Evolutionary conservation across 371 early-diverging fungal species (phyloP).

Genomic region (Mortierella sp.): DNA sequence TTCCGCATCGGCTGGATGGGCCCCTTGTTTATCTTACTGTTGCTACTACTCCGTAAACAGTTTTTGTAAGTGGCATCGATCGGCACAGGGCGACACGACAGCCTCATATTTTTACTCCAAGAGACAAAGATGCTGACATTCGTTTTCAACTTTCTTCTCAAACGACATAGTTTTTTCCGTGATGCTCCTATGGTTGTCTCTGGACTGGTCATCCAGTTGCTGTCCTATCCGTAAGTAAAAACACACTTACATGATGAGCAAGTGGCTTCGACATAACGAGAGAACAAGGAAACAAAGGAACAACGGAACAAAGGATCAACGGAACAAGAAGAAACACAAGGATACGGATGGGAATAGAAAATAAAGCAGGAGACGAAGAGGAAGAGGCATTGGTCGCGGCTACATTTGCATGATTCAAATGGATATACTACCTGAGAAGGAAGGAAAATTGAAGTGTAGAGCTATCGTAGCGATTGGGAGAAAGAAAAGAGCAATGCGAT

Average conservation of each 20-base stretch:
- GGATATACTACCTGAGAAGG: neutral
- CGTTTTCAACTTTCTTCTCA: neutral
- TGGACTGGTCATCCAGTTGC: constrained; percentile 38
- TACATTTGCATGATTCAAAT: too few relatives aligned
- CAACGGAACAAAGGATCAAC: neutral
- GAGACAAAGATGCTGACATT: neutral
- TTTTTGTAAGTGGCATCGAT: constrained; percentile 31
- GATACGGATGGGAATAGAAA: neutral
- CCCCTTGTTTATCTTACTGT: neutral
- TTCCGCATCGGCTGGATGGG: neutral
- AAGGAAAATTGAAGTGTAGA: neutral
- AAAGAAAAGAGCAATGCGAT: neutral
- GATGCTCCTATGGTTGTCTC: constrained; percentile 46
- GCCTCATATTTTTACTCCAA: neutral
- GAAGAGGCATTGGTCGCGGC: neutral
- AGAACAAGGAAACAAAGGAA: neutral
- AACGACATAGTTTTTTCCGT: constrained; percentile 35
- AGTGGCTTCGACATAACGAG: neutral
- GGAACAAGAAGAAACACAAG: neutral
- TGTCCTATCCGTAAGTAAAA: constrained; percentile 47
- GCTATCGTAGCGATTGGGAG: neutral
- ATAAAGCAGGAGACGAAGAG: neutral
- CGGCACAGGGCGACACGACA: neutral
- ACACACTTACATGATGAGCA: neutral
- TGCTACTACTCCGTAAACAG: constrained; percentile 14